These are phyloP conservation scores for Xanthoconium purpureum DNA, from an alignment of 768 basidiomycete species.

Conservation along the genomic window DNA sequence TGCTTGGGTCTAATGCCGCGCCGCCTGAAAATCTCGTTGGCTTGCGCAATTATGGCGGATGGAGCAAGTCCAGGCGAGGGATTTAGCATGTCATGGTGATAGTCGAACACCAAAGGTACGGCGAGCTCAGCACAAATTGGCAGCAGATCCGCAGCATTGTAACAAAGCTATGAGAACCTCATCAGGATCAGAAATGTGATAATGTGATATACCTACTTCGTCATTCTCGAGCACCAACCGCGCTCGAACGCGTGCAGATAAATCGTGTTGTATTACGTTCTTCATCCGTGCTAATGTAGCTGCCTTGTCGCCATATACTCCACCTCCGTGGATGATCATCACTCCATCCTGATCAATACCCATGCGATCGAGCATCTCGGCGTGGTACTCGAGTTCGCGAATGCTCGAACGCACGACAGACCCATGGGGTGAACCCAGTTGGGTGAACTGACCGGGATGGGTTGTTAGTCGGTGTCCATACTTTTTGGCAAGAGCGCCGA, in stretches of 20 bases:
- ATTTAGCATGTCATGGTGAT: constrained; percentile 78
- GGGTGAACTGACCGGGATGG: constrained; percentile 87
- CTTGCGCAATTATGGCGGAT: constrained; percentile 64
- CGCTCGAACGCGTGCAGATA: constrained; percentile 61
- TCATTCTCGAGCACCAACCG: constrained; percentile 93
- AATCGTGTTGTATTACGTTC: constrained; percentile 55
- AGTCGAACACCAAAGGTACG: constrained; percentile 72
- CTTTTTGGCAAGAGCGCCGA: constrained; percentile 64
- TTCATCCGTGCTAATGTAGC: constrained; percentile 71
- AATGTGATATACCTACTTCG: constrained; percentile 48
- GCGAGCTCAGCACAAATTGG: constrained; percentile 81
- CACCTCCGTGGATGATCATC: constrained; percentile 86
- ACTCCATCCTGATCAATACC: constrained; percentile 79
- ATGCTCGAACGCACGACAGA: constrained; percentile 74
- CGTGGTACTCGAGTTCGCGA: constrained; percentile 82
- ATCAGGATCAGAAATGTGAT: background rate
- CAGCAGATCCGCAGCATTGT: constrained; percentile 85
- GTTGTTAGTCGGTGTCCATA: constrained; percentile 78
- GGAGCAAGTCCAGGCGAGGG: constrained; percentile 56
- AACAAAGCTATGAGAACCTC: constrained; percentile 55
- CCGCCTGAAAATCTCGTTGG: constrained; percentile 68
- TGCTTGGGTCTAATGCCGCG: constrained; percentile 88
- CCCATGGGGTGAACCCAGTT: constrained; percentile 74
- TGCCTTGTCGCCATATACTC: constrained; percentile 78
- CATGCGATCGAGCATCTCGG: constrained; percentile 85